Percentiles rank a stretch among this genome's conserved stretches.
Conservation (phyloP, 305 asterid species). For the Fraxinus albicans region DNA sequence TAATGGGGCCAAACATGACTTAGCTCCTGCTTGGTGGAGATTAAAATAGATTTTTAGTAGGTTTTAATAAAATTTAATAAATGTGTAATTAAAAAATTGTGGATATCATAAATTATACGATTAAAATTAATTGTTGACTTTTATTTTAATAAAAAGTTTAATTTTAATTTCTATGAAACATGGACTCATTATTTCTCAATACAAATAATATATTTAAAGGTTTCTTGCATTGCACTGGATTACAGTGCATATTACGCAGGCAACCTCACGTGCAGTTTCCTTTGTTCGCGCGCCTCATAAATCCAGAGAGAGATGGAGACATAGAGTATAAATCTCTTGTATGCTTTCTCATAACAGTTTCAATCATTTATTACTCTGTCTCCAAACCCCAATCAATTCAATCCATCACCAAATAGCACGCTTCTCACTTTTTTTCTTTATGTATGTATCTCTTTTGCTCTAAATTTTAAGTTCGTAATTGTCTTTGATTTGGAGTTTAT, state of each 20-base stretch:
- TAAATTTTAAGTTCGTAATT: background rate
- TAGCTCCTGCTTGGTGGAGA: too few relatives aligned
- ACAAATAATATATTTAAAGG: background rate
- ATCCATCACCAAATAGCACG: background rate
- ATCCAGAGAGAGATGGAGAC: background rate
- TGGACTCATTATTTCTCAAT: too few relatives aligned
- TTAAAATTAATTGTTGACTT: too few relatives aligned
- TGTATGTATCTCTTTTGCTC: background rate
- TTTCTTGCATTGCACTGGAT: background rate
- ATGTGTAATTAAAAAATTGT: too few relatives aligned
- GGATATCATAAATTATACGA: too few relatives aligned
- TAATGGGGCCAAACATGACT: too few relatives aligned
- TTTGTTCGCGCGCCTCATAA: slow-evolving; percentile 34
- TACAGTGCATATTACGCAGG: slow-evolving; percentile 13
- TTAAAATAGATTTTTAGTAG: too few relatives aligned
- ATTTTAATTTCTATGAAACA: too few relatives aligned
- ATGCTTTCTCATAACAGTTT: slow-evolving; percentile 15
- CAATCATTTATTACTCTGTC: slow-evolving; percentile 37
- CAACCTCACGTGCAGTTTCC: slow-evolving; percentile 39
- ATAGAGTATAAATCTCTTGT: background rate
- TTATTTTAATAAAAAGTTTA: too few relatives aligned
- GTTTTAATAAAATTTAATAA: too few relatives aligned
- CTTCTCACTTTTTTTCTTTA: background rate
- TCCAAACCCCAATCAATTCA: slow-evolving; percentile 8
- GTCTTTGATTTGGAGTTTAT: background rate